Percentiles rank a stretch among this genome's conserved stretches.
Conservation (phyloP, 116 monocot genomes). For the Posidonia oceanica region DNA sequence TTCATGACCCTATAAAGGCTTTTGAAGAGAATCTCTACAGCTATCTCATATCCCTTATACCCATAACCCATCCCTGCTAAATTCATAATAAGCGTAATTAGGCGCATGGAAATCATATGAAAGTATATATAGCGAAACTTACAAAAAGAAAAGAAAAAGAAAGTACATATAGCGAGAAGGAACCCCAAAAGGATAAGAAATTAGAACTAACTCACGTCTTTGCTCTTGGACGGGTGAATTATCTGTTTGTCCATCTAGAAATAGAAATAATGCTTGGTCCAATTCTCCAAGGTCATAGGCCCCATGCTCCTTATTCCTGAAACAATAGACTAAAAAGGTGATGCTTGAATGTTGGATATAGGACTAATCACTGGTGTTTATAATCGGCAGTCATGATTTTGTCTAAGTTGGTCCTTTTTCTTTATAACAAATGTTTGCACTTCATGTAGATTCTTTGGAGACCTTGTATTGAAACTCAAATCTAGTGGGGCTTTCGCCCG, state of each 20-base stretch:
- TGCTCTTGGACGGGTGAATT: constrained; percentile 49
- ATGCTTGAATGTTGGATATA: too few species aligned
- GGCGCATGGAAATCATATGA: not conserved
- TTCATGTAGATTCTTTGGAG: too few species aligned
- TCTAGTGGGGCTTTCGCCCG: too few species aligned
- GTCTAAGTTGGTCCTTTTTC: too few species aligned
- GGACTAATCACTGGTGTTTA: too few species aligned
- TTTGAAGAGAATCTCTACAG: not conserved
- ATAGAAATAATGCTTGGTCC: constrained; percentile 84
- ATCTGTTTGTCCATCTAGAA: constrained; percentile 58
- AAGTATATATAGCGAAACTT: not conserved
- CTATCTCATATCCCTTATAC: not conserved
- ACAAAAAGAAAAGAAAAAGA: not conserved
- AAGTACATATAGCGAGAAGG: not conserved
- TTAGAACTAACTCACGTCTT: constrained; percentile 48
- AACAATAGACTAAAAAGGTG: not conserved
- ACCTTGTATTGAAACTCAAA: too few species aligned
- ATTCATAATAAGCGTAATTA: not conserved
- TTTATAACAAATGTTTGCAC: too few species aligned
- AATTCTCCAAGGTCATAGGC: constrained; percentile 60
- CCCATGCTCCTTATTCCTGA: constrained; percentile 44
- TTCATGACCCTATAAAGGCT: constrained; percentile 15
- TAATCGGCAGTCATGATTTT: too few species aligned
- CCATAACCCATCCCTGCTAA: not conserved
- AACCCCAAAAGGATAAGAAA: too few species aligned